phyloP scores from a whole-genome alignment of 176 grass and related monocot genomes.

The Eleusine coracana region DNA sequence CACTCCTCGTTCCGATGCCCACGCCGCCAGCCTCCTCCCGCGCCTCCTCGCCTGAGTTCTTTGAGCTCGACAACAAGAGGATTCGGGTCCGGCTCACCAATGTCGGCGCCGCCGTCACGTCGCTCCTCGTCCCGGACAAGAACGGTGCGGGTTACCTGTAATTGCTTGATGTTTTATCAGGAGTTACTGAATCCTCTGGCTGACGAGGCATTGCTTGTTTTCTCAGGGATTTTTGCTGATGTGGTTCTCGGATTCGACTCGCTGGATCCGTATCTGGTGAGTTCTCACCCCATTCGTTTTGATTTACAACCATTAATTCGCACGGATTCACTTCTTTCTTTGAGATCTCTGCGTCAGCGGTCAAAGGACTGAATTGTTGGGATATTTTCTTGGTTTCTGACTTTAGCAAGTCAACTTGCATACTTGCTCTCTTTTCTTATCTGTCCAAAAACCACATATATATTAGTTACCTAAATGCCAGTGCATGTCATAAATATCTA shows the following conservation, averaged over 20 bases:
- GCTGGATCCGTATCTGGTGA: slow-evolving; percentile 80
- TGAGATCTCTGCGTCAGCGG: slow-evolving; percentile 26
- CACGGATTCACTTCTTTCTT: neutral
- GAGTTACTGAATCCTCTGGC: neutral
- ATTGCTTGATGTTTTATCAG: neutral
- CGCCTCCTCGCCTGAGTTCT: slow-evolving; percentile 39
- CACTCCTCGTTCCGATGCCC: slow-evolving; percentile 29
- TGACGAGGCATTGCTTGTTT: neutral
- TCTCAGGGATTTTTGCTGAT: slow-evolving; percentile 67
- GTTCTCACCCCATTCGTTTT: neutral
- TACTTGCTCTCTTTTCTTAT: neutral
- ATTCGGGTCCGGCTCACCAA: slow-evolving; percentile 72
- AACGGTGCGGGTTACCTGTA: slow-evolving; percentile 46
- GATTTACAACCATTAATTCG: neutral
- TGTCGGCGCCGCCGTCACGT: slow-evolving; percentile 76
- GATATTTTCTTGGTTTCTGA: slow-evolving; percentile 32
- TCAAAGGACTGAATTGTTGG: neutral
- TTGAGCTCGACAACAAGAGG: slow-evolving; percentile 67
- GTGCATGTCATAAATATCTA: neutral
- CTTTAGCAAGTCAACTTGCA: slow-evolving; percentile 22
- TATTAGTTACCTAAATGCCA: neutral
- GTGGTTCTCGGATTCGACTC: slow-evolving; percentile 96
- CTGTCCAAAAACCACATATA: neutral
- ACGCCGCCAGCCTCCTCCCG: neutral
- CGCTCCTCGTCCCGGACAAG: slow-evolving; percentile 76